These are phyloP conservation scores for Yamadazyma phyllophila DNA, from an alignment of 805 yeast species.

Conservation along the genomic window DNA sequence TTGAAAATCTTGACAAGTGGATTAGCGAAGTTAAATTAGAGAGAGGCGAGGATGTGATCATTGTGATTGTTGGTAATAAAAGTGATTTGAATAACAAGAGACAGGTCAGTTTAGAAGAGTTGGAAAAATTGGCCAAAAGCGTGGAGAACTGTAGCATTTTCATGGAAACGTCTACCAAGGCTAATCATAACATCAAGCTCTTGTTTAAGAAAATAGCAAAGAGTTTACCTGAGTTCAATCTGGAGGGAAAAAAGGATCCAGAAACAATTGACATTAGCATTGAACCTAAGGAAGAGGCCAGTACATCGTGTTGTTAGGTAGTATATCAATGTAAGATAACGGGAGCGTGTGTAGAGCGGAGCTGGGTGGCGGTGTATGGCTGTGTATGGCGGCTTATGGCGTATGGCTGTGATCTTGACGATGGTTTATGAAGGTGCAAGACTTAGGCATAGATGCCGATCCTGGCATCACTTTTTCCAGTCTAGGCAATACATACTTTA, in stretches of 20 bases:
- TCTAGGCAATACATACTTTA: no score
- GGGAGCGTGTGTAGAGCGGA: neutral
- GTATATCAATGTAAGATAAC: neutral
- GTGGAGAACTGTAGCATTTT: constrained; percentile 73
- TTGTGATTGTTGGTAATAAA: constrained; percentile 91
- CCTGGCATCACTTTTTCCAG: no score
- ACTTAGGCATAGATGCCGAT: no score
- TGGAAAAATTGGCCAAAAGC: constrained; percentile 67
- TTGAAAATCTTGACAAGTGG: constrained; percentile 86
- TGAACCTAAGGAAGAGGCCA: constrained; percentile 18
- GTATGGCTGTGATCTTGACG: neutral
- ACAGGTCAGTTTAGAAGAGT: constrained; percentile 81
- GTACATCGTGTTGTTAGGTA: constrained; percentile 18
- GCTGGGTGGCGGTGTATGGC: no score
- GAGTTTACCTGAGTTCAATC: constrained; percentile 75
- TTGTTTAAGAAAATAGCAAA: constrained; percentile 89
- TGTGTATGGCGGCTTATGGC: neutral
- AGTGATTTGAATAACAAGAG: constrained; percentile 77
- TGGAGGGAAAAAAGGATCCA: constrained; percentile 19
- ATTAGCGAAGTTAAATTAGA: constrained; percentile 91
- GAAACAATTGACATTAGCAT: constrained; percentile 41
- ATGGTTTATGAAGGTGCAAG: no score
- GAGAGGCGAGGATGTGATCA: constrained; percentile 84
- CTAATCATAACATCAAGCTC: constrained; percentile 89
- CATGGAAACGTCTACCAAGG: constrained; percentile 92